These are phyloP conservation scores for Alloteropsis semialata DNA, from an alignment of 176 grass and related monocot genomes.

Conservation along the genomic window DNA sequence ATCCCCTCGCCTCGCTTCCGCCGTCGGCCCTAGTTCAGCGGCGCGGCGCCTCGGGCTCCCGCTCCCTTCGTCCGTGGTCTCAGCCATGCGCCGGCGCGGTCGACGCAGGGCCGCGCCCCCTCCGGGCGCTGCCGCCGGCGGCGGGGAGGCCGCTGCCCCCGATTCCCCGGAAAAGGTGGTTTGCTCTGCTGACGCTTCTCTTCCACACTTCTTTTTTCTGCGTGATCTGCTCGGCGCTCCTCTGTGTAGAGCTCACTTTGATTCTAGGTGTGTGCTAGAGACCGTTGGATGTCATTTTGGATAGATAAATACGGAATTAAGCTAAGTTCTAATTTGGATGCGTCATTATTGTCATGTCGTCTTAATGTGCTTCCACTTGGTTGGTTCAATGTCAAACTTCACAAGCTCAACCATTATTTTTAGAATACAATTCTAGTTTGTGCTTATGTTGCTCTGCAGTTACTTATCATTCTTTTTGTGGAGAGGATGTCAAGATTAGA, in stretches of 20 bases:
- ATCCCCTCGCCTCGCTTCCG: background rate
- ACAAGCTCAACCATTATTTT: background rate
- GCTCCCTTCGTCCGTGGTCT: background rate
- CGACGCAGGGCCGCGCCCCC: background rate
- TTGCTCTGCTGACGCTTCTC: background rate
- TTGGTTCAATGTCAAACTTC: background rate
- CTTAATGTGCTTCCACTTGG: background rate
- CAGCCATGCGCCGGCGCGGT: slow-evolving; percentile 42
- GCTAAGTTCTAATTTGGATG: background rate
- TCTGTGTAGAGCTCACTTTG: background rate
- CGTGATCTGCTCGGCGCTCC: background rate
- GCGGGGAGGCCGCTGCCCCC: background rate
- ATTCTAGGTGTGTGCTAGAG: background rate
- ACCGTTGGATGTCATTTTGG: background rate
- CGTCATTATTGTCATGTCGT: background rate
- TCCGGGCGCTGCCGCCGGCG: background rate
- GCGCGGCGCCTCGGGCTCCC: background rate
- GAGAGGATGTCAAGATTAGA: background rate
- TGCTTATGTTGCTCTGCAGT: background rate
- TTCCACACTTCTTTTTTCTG: background rate
- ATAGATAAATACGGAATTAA: background rate
- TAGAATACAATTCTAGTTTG: background rate
- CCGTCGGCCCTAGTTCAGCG: background rate
- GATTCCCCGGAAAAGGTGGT: slow-evolving; percentile 43
- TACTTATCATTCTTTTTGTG: background rate